Evolutionary conservation across 2,329 filamentous ascomycete genomes (phyloP), one percentile per base, ranked within the genome.

Genomic region (Fusarium equiseti): DNA sequence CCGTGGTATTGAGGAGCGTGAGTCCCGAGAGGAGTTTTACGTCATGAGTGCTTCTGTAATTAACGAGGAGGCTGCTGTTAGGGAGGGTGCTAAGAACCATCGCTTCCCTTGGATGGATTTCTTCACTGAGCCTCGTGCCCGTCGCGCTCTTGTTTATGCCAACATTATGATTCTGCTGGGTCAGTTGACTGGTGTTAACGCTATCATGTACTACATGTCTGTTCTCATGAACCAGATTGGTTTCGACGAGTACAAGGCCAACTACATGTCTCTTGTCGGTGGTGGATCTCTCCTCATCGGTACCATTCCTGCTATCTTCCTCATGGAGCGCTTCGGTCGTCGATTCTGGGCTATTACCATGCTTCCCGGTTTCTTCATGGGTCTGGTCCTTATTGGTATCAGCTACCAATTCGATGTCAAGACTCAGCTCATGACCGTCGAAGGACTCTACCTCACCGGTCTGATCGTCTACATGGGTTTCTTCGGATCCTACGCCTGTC

Each of bases 221-320:
- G 84, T 88, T 0, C 81, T 93, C 9, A 92, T 93, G 89, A 81
- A 80, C 52, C 86, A 90, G 73, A 89, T 93, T 45, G 90, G 90
- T 15, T 93, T 93, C 79, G 78, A 89, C 73, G 79, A 85, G 10
- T 84, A 87, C 62, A 79, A 90, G 52, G 81, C 89, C 18, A 91
- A 90, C 63, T 93, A 92, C 83, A 93, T 93, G 91, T 92, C 90
- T 0, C 85, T 92, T 0, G 90, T 93, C 16, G 91, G 91, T 5
- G 90, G 91, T 27, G 90, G 89, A 6, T 82, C 90, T 0, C 84
- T 93, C 1, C 84, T 93, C 0, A 73, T 93, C 18, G 90, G 90
- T 24, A 90, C 90, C 0, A 89, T 92, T 35, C 90, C 90, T 0
- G 90, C 89, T 1, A 88, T 91, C 59, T 85, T 92, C 76, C 87